Evolutionary conservation across 805 yeast genomes (phyloP), one percentile per base, ranked within the genome.

Genomic region (Candida ficus): DNA sequence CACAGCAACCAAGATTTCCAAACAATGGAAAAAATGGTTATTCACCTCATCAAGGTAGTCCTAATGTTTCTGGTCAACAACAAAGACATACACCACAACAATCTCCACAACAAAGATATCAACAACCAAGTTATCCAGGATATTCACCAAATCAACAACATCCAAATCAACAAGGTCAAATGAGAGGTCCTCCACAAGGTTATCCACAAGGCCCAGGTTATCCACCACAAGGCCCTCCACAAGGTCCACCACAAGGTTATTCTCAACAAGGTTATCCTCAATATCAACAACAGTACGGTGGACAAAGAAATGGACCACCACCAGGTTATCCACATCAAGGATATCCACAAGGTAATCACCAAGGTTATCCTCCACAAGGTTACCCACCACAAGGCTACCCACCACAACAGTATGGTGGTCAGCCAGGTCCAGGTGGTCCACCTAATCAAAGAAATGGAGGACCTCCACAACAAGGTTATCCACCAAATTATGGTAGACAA

Each of bases 161-260:
- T 18, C 25, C 11, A 32, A 10, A 13, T 20, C 34, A 19, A 20
- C 27, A 29, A 10, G 28, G 14, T 18, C 20, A 12, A n/a, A n/a
- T n/a, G n/a, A n/a, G n/a, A 20, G n/a, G n/a, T n/a, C n/a, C n/a
- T n/a, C n/a, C n/a, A n/a, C n/a, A n/a, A n/a, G n/a, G n/a, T n/a
- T 29, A 22, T 9, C 42, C n/a, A 27, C 43, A 36, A 22, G 32
- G 37, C n/a, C n/a, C n/a, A n/a, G n/a, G n/a, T n/a, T n/a, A n/a
- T n/a, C 27, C 33, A 10, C 32, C 14, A 21, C 20, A 12, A 20
- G n/a, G n/a, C n/a, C 33, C 18, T 9, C 42, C n/a, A 27, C 43
- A 36, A 22, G 32, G 37, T 8, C 33, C 18, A 12, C 42, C n/a
- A 27, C 43, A 36, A 22, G 32, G 37, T 8, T 14, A 20, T 12